Base-by-base conservation (phyloP, 2,329 filamentous ascomycete genomes). In the Dryadomyces sulphureus region DNA sequence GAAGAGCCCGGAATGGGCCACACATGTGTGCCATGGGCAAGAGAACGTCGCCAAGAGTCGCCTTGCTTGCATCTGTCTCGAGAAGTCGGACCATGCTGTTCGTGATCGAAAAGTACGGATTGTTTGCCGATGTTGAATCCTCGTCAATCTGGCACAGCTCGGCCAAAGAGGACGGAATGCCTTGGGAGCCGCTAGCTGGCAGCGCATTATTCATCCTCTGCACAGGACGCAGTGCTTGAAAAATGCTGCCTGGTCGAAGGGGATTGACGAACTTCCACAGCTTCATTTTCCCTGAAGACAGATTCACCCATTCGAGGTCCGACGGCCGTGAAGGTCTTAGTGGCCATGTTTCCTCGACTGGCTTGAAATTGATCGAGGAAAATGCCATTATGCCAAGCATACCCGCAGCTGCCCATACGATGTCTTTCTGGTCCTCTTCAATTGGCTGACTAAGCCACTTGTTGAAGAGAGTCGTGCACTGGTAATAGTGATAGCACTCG, bases 321-420 rank as follows among this genome's bases (percentile, higher is more conserved):
- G 54, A 52, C 1, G 45, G 8, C 0, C 49, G 48, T 8, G 27
- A 32, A 1, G 54, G 12, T 1, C 36, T 19, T 0, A 65, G 30
- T 1, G 63, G 63, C 63, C 62, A 65, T 0, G 62, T 54, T 12
- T 60, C 49, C 39, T 60, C 56, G 0, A 59, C 52, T 0, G 45
- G 50, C 41, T 43, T 44, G 2, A 61, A 60, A 39, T 70, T 64
- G 0, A 64, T 57, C 2, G 60, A 62, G 0, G 64, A 58, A 48
- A 69, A 68, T 0, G 60, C 51, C 1, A 69, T 40, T 2, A 69
- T 53, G 1, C 59, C 62, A 0, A 71, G 50, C 7, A 63, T 61
- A 20, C 67, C 64, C 0, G 67, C 67, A 6, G 65, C 67, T 2
- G 58, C 65, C 68, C 68, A 72, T 4, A 71, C 62, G 12, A 67